A percentile compares a stretch with the other conserved stretches of the same genome.
These are phyloP conservation scores for Obba rivulosa DNA, from an alignment of 768 basidiomycete genomes.

Conservation along the genomic window DNA sequence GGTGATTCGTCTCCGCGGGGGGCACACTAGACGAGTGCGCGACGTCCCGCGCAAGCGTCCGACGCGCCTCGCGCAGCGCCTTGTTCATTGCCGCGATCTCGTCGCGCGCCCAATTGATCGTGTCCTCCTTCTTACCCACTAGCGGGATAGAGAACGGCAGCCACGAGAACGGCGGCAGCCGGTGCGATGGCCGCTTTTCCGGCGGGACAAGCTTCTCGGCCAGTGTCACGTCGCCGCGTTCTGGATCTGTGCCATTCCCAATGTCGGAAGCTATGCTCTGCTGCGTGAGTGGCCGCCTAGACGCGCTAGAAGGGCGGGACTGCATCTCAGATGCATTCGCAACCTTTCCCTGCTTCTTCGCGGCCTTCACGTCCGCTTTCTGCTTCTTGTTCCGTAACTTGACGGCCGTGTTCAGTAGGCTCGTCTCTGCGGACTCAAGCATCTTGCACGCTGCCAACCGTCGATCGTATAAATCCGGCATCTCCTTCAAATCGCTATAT, in stretches of 20 bases:
- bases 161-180: constrained; percentile 48
- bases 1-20: constrained; percentile 14
- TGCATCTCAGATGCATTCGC: not conserved
- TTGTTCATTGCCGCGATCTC: constrained; percentile 52
- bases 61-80: constrained; percentile 20
- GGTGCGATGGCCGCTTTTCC: constrained; percentile 73
- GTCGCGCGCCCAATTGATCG: constrained; percentile 82
- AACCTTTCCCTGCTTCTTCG: constrained; percentile 14
- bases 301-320: constrained; percentile 4
- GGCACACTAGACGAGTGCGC: constrained; percentile 15
- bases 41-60: constrained; percentile 25
- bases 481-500: constrained; percentile 74
- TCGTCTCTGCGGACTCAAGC: constrained; percentile 84
- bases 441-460: constrained; percentile 68
- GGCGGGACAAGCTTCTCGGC: constrained; percentile 53
- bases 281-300: constrained; percentile 21
- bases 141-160: constrained; percentile 56
- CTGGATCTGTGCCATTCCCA: constrained; percentile 14
- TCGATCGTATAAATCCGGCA: constrained; percentile 79
- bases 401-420: constrained; percentile 67
- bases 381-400: constrained; percentile 59
- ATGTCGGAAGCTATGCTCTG: constrained; percentile 14
- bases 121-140: constrained; percentile 85
- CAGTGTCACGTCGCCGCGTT: constrained; percentile 19
- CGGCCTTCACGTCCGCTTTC: constrained; percentile 39